These are phyloP conservation scores for Cinchona pubescens DNA, from an alignment of 257 asterid species.

Conservation along the genomic window DNA sequence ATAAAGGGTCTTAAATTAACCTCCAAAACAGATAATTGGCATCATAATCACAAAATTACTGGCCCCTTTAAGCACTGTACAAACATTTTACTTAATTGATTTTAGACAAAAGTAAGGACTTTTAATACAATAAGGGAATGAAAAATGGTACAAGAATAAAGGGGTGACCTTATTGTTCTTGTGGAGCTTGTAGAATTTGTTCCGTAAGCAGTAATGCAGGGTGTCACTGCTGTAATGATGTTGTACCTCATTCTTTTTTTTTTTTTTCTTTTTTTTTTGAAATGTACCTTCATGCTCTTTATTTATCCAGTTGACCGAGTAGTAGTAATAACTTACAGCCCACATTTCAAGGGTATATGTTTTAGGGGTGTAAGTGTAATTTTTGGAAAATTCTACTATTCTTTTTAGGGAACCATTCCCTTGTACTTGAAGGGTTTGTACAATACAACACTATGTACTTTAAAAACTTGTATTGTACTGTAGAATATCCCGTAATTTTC, in stretches of 20 bases:
- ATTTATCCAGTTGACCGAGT: constrained; percentile 16
- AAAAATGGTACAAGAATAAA: not conserved
- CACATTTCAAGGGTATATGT: not conserved
- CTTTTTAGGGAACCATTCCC: too few relatives aligned
- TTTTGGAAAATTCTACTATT: too few relatives aligned
- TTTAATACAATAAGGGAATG: not conserved
- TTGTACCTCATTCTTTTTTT: constrained; percentile 28
- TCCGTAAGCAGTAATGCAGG: constrained; percentile 52
- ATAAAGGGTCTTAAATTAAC: constrained; percentile 24
- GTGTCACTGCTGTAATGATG: constrained; percentile 48
- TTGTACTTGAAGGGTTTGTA: too few relatives aligned
- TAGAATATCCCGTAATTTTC: too few relatives aligned
- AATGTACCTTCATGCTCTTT: too few relatives aligned
- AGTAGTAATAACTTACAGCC: constrained; percentile 10
- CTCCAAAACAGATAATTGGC: constrained; percentile 59
- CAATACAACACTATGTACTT: too few relatives aligned
- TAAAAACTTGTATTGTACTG: too few relatives aligned
- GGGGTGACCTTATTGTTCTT: constrained; percentile 60
- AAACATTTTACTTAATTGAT: not conserved
- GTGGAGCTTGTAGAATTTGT: constrained; percentile 72
- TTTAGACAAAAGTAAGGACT: not conserved
- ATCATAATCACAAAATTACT: constrained; percentile 42
- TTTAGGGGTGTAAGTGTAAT: not conserved
- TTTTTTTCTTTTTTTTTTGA: too few relatives aligned
- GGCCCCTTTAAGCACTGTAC: constrained; percentile 70